Percentiles rank a stretch among this genome's conserved stretches.
Evolutionary conservation across 202 grass and related monocot genomes (phyloP).

Genomic region (Eragrostis tef): DNA sequence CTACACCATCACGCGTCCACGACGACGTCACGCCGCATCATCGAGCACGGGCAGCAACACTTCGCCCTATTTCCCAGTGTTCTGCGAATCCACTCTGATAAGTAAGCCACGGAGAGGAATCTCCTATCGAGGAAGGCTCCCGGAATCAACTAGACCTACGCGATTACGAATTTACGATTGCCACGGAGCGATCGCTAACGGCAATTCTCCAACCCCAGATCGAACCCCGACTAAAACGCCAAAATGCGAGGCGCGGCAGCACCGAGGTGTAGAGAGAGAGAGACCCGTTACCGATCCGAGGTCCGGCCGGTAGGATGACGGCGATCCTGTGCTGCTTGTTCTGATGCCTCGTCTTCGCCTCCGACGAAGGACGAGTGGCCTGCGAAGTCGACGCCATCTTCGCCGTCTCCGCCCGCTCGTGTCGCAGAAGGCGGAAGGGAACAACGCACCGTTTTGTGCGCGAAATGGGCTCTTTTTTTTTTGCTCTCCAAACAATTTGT

Average conservation of each 20-base stretch:
- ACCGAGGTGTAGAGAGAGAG: not conserved
- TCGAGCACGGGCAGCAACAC: not conserved
- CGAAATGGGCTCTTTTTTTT: not conserved
- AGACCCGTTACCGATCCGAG: slow-evolving; percentile 49
- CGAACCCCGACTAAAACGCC: not conserved
- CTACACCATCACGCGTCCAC: not conserved
- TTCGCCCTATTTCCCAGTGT: slow-evolving; percentile 2
- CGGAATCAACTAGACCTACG: not conserved
- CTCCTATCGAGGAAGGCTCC: not conserved
- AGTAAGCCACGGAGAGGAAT: not conserved
- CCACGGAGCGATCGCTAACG: not conserved
- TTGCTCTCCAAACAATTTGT: not conserved
- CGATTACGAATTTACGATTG: too few relatives aligned
- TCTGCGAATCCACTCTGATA: not conserved
- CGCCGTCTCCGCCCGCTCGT: not conserved
- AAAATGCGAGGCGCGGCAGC: not conserved
- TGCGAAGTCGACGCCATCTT: not conserved
- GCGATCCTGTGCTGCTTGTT: slow-evolving; percentile 47
- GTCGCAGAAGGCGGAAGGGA: not conserved
- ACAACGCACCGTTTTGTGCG: not conserved
- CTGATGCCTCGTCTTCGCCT: slow-evolving; percentile 18
- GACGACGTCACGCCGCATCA: not conserved
- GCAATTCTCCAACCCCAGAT: not conserved
- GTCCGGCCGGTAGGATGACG: slow-evolving; percentile 48
- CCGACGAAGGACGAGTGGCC: slow-evolving; percentile 27